A percentile compares a stretch with the other conserved stretches of the same genome.
These are phyloP conservation scores for Dalechampia spathulata DNA, from an alignment of 441 rosid species.

Conservation along the genomic window DNA sequence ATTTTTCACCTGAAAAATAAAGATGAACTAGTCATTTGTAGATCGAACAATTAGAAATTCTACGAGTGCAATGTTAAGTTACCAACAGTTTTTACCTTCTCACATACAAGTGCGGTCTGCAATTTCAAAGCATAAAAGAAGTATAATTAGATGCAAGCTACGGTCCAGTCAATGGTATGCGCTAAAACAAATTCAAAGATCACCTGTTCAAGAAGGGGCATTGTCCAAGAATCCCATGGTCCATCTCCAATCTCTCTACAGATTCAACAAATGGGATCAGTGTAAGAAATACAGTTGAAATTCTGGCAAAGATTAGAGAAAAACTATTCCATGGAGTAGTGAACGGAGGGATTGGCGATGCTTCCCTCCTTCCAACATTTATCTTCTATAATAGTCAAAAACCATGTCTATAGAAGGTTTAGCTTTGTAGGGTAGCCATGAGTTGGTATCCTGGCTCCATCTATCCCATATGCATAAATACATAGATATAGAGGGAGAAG, in stretches of 20 bases:
- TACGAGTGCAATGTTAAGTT: conserved; percentile 7
- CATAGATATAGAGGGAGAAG: background rate
- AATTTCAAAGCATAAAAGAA: conserved; percentile 18
- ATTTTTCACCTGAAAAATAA: conserved; percentile 52
- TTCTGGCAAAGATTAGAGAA: no score
- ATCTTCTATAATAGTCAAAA: no score
- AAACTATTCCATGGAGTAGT: no score
- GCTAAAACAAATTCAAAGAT: background rate
- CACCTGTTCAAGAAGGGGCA: conserved; percentile 76
- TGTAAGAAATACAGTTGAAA: no score
- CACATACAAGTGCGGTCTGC: conserved; percentile 79
- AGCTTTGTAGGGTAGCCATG: no score
- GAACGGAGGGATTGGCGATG: no score
- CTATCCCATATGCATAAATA: background rate
- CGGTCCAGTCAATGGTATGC: background rate
- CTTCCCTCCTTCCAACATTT: no score
- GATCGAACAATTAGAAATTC: conserved; percentile 10
- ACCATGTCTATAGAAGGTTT: no score
- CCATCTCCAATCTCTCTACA: conserved; percentile 84
- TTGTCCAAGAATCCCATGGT: conserved; percentile 87
- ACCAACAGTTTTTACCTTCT: conserved; percentile 46
- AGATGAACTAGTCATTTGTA: background rate
- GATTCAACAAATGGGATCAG: no score
- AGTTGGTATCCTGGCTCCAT: no score
- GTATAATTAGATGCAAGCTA: background rate